Percentiles rank a stretch among this genome's conserved stretches.
phyloP scores from a whole-genome alignment of 2,329 filamentous ascomycete species.

The Fusarium solani-melongenae region DNA sequence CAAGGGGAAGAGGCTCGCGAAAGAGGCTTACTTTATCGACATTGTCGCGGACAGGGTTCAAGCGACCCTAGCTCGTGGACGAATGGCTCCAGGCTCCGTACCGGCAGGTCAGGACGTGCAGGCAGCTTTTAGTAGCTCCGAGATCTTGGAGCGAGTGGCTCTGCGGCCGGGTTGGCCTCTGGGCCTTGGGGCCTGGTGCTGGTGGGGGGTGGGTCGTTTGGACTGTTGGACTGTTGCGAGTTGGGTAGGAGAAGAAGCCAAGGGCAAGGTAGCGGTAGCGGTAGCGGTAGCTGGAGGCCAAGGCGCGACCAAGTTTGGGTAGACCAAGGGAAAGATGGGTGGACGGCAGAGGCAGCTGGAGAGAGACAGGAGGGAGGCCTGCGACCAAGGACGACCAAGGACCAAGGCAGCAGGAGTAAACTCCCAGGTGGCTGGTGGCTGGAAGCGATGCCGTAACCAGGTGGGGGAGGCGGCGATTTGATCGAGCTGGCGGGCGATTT shows the following conservation, averaged over 20 bases:
- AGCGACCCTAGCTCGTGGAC: conserved; percentile 48
- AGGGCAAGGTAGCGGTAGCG: background rate
- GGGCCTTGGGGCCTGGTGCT: conserved; percentile 34
- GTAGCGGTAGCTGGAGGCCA: background rate
- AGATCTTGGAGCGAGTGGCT: conserved; percentile 47
- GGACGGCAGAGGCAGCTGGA: background rate
- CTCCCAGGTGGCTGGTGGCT: conserved; percentile 41
- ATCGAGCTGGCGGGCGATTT: conserved; percentile 35
- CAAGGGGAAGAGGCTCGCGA: conserved; percentile 42
- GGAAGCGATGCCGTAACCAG: conserved; percentile 44
- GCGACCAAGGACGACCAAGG: conserved; percentile 30
- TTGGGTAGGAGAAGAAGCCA: conserved; percentile 14
- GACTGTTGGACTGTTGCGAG: conserved; percentile 27
- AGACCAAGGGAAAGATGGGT: conserved; percentile 15
- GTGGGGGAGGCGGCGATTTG: conserved; percentile 43
- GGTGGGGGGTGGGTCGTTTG: conserved; percentile 44
- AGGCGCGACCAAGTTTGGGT: background rate
- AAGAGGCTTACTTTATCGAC: conserved; percentile 66
- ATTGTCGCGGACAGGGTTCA: conserved; percentile 55
- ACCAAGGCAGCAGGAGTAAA: conserved; percentile 28
- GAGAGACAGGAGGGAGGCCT: background rate
- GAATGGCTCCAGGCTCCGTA: conserved; percentile 47
- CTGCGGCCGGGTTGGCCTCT: conserved; percentile 39
- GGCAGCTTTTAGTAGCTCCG: conserved; percentile 45
- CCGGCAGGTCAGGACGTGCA: conserved; percentile 46